Evolutionary conservation across 257 asterid species (phyloP), one percentile per base, ranked within the genome.

Genomic region (Plantago elongata): DNA sequence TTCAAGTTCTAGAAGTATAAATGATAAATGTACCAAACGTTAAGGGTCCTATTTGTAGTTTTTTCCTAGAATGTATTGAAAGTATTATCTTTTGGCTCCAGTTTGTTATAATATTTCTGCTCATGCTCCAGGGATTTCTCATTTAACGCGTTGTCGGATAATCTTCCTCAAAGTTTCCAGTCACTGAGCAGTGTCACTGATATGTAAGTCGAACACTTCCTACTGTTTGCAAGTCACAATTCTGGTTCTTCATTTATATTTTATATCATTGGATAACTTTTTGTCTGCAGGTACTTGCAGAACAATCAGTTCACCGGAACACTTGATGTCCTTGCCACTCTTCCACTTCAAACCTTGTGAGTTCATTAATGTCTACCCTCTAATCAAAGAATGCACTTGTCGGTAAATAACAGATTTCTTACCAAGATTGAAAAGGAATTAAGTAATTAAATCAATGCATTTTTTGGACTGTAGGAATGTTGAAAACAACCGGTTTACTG

Each of bases 251-350:
- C 40, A 42, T 58, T 58, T 18, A 49, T n/a, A 5, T 48, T 58
- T 58, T 18, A 49, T n/a, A 5, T 48, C 5, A 8, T 42, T 42
- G 50, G 70, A 27, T 74, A 66, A 30, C 60, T 67, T 72, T 72
- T 29, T 61, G 48, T 67, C 30, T 70, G 70, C 81, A 92, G 99
- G 99, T 81, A 80, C 75, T 75, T 92, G 80, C 91, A 92, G 70
- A 92, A 86, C 78, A 89, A 92, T 75, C 96, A 89, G 77, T 84
- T 92, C 68, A 81, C 95, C 2, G 99, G 99, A 64, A 80, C 95
- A 17, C 80, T 92, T 13, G 91, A 92, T 40, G 85, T 86, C 69
- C 90, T 92, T 59, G 88, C 97, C 56, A 83, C 62, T 77, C 97
- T 92, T 64, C 96, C 97, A 34, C 99, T 92, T 12, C 74, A 81